Base-by-base conservation (phyloP, 768 basidiomycete genomes). In the Boletus subparvulus region DNA sequence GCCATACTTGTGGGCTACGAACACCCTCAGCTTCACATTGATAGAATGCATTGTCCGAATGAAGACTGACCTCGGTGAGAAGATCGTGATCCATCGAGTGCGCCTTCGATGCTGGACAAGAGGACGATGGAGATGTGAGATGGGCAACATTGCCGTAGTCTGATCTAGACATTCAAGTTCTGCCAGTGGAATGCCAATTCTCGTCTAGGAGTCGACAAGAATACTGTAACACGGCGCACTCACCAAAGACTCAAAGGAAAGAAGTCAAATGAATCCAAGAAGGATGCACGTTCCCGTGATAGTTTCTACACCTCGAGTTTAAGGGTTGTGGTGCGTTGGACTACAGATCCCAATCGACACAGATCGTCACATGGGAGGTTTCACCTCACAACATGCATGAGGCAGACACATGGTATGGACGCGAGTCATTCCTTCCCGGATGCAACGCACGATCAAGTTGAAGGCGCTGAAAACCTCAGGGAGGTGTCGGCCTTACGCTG, bases 351-450 rank as follows among this genome's bases (percentile, higher is more conserved):
- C 32, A 44, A 49, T 19, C 12, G 21, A 37, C 24, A 45, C 36
- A 39, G 24, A 43, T 44, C 28, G 41, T 43, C 52, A 40, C 42
- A 43, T 52, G 55, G 53, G 36, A 47, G 21, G 36, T 17, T 36
- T 53, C 47, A 21, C 21, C 48, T 59, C 52, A 32, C 30, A 46
- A 39, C 46, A 39, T 56, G 16, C 63, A 70, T 45, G 65, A 57
- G 69, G 69, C 46, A 49, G 41, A 61, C 62, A 59, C 65, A 56
- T 67, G 65, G 46, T 30, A 6, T 40, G 41, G 50, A 53, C 1
- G 21, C 32, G 39, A 43, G 19, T 50, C 37, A 37, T 24, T 37
- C 17, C 44, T 9, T 51, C 43, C 28, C 39, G 26, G 50, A 44
- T 39, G 19, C 26, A 21, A 26, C 16, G 42, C 37, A 26, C 8